Conservation (phyloP, 2,329 filamentous ascomycete genomes). For the Aureobasidium sp. region DNA sequence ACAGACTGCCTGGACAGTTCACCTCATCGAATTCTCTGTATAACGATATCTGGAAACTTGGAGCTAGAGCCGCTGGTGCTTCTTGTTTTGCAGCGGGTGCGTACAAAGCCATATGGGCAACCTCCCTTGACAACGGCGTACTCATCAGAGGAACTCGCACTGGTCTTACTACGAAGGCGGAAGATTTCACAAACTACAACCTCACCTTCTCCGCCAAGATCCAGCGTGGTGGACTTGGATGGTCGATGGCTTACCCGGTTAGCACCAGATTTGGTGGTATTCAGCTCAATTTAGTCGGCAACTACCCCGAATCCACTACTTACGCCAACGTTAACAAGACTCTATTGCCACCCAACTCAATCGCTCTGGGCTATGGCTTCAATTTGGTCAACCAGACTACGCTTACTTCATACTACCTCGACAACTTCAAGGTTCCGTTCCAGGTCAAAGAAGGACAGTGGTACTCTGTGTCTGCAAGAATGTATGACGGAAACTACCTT, state of each 20-base stretch:
- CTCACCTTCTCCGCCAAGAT: slow-evolving; percentile 33
- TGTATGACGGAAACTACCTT: slow-evolving; percentile 23
- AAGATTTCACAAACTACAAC: slow-evolving; percentile 28
- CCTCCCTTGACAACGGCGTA: slow-evolving; percentile 27
- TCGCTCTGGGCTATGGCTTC: slow-evolving; percentile 30
- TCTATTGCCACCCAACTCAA: slow-evolving; percentile 28
- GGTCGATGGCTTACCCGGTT: slow-evolving; percentile 27
- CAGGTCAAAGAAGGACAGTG: slow-evolving; percentile 29
- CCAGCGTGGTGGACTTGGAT: slow-evolving; percentile 32
- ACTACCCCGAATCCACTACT: slow-evolving; percentile 14
- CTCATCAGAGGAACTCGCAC: slow-evolving; percentile 29
- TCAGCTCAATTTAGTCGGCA: slow-evolving; percentile 18
- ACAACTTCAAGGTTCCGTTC: slow-evolving; percentile 23
- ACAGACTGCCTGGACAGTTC: slow-evolving; percentile 26
- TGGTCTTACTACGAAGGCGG: slow-evolving; percentile 22
- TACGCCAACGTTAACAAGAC: slow-evolving; percentile 31
- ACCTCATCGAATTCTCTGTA: slow-evolving; percentile 24
- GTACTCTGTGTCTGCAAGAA: slow-evolving; percentile 32
- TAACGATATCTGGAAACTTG: slow-evolving; percentile 33
- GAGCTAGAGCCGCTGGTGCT: slow-evolving; percentile 27
- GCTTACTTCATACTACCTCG: slow-evolving; percentile 22
- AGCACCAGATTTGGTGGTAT: slow-evolving; percentile 22
- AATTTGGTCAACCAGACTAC: slow-evolving; percentile 32
- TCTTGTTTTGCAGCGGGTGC: slow-evolving; percentile 33
- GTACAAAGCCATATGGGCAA: slow-evolving; percentile 30